These are phyloP conservation scores for Xylaria sp. DNA, from an alignment of 2,329 filamentous ascomycete genomes.

Conservation along the genomic window DNA sequence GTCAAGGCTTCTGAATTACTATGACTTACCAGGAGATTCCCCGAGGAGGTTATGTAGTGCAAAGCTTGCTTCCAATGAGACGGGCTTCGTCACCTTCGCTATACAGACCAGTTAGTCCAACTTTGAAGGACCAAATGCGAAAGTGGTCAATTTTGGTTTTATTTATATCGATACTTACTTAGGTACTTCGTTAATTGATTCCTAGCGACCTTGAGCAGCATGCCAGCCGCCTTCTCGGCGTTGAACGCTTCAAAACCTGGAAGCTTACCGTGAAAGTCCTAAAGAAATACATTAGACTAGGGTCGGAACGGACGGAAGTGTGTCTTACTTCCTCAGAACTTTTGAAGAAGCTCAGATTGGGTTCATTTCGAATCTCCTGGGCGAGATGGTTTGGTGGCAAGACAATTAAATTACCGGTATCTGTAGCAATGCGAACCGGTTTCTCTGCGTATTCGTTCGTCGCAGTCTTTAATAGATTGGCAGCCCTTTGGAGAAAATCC, in stretches of 20 bases:
- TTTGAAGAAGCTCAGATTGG: slow-evolving; percentile 28
- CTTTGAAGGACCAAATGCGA: neutral
- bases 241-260: slow-evolving; percentile 34
- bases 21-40: slow-evolving; percentile 36
- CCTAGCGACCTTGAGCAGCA: slow-evolving; percentile 30
- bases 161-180: slow-evolving; percentile 6
- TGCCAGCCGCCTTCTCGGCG: slow-evolving; percentile 17
- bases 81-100: slow-evolving; percentile 34
- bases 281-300: slow-evolving; percentile 6
- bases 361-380: slow-evolving; percentile 37
- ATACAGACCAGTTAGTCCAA: neutral
- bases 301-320: neutral
- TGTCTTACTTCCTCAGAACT: slow-evolving; percentile 22
- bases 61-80: slow-evolving; percentile 39
- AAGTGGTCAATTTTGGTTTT: neutral
- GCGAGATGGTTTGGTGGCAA: slow-evolving; percentile 35
- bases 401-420: slow-evolving; percentile 32
- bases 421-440: slow-evolving; percentile 34
- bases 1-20: neutral
- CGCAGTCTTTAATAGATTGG: slow-evolving; percentile 27
- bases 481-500: slow-evolving; percentile 27
- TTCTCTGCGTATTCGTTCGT: slow-evolving; percentile 18
- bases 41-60: slow-evolving; percentile 34
- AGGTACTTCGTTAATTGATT: slow-evolving; percentile 35
- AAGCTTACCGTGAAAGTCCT: slow-evolving; percentile 36